Percentiles rank a stretch among this genome's conserved stretches.
Conservation (phyloP, 176 grass and related monocot species). For the Musa itinerans region DNA sequence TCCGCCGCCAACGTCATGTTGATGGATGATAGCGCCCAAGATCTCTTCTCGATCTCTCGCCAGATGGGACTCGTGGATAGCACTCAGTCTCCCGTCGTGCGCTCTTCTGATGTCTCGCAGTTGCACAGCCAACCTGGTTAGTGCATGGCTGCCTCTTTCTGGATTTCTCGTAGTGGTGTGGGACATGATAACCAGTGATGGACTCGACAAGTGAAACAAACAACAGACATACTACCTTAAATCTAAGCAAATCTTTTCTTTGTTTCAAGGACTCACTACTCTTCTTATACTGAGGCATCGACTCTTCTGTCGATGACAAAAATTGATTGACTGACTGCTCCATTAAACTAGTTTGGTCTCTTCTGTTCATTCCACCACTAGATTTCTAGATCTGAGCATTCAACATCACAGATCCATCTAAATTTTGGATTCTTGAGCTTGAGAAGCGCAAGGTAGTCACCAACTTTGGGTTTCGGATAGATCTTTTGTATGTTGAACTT, state of each 20-base stretch:
- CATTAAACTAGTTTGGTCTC: not conserved
- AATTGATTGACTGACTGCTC: not conserved
- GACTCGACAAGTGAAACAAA: no score
- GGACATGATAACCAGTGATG: no score
- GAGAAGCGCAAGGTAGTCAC: no score
- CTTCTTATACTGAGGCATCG: not conserved
- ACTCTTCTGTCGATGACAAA: not conserved
- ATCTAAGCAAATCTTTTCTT: no score
- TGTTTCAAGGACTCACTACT: not conserved
- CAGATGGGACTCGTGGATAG: not conserved
- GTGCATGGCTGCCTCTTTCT: not conserved
- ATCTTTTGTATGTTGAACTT: no score
- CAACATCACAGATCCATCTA: no score
- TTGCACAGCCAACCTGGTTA: slow-evolving; percentile 33
- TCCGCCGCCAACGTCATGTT: slow-evolving; percentile 10
- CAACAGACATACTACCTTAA: no score
- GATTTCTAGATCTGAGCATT: no score
- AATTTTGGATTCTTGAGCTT: no score
- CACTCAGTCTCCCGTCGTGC: not conserved
- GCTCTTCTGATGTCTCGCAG: slow-evolving; percentile 15
- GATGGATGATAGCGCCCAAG: slow-evolving; percentile 38
- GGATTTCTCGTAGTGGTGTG: no score
- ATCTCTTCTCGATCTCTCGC: slow-evolving; percentile 30
- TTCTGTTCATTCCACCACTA: no score
- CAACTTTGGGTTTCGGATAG: no score